These are phyloP conservation scores for Acorus calamus DNA, from an alignment of 106 monocot species.

Conservation along the genomic window DNA sequence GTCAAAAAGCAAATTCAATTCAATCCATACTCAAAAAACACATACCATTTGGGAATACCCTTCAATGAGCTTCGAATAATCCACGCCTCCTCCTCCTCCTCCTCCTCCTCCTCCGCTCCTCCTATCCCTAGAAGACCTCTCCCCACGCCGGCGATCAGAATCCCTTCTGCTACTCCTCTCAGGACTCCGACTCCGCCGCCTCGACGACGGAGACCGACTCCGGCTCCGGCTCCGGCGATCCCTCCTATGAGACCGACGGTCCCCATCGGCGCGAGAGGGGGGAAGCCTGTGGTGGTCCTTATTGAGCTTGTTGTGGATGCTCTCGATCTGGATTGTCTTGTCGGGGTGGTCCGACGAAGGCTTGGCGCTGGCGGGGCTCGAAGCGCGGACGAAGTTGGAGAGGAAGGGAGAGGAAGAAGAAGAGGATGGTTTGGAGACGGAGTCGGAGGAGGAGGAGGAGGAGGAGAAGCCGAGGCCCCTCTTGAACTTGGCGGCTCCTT, in stretches of 20 bases:
- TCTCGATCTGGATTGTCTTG: not conserved
- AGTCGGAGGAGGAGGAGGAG: slow-evolving; percentile 13
- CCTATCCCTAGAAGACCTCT: not conserved
- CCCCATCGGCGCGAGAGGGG: not conserved
- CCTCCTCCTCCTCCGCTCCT: not conserved
- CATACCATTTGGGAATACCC: slow-evolving; percentile 68
- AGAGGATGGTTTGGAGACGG: slow-evolving; percentile 9
- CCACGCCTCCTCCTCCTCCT: slow-evolving; percentile 7
- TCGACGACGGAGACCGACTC: slow-evolving; percentile 1
- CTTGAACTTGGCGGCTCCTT: slow-evolving; percentile 69
- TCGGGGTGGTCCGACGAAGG: slow-evolving; percentile 1
- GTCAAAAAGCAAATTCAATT: too few relatives aligned
- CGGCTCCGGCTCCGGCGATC: not conserved
- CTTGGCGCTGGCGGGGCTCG: slow-evolving; percentile 9
- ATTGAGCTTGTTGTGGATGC: slow-evolving; percentile 45
- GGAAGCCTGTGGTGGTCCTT: slow-evolving; percentile 3
- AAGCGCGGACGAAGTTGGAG: slow-evolving; percentile 58
- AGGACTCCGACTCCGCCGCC: not conserved
- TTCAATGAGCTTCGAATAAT: slow-evolving; percentile 54
- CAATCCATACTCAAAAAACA: not conserved
- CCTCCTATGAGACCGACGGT: not conserved
- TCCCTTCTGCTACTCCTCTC: not conserved
- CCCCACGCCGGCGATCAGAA: not conserved
- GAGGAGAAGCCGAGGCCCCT: slow-evolving; percentile 82
- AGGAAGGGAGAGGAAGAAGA: slow-evolving; percentile 19